Conservation (phyloP, 257 asterid species). For the Anisodus tanguticus region DNA sequence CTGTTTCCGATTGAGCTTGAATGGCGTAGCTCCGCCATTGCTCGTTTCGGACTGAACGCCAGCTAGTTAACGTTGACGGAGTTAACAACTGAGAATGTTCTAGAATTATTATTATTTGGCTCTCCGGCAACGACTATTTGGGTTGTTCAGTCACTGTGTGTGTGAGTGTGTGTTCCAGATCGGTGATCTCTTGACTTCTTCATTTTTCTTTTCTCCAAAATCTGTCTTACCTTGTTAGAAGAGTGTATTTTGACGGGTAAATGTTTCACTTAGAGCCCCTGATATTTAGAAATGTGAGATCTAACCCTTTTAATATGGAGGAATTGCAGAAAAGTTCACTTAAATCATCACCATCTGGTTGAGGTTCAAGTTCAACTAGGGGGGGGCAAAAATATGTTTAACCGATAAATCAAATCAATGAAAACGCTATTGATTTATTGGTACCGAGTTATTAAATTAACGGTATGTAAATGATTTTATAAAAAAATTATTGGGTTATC, state of each 20-base stretch:
- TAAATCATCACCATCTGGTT: too few relatives aligned
- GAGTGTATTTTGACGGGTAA: slow-evolving; percentile 5
- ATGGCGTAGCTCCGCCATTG: slow-evolving; percentile 99
- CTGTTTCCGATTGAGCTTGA: slow-evolving; percentile 87
- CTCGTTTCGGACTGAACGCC: slow-evolving; percentile 98
- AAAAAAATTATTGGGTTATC: too few relatives aligned
- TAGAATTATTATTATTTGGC: neutral
- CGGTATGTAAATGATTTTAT: too few relatives aligned
- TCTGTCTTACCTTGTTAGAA: slow-evolving; percentile 5
- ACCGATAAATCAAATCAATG: too few relatives aligned
- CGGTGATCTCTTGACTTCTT: slow-evolving; percentile 30
- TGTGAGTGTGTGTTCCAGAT: neutral
- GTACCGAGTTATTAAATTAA: too few relatives aligned
- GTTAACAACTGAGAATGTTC: neutral
- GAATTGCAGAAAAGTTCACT: neutral
- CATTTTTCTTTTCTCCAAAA: neutral
- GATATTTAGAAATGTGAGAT: slow-evolving; percentile 3
- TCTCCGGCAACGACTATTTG: slow-evolving; percentile 12
- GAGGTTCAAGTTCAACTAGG: too few relatives aligned
- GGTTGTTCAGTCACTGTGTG: neutral
- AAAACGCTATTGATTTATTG: too few relatives aligned
- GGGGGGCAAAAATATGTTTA: too few relatives aligned
- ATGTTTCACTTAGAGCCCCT: neutral
- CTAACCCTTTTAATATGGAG: neutral
- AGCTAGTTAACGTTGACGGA: slow-evolving; percentile 44